These are phyloP conservation scores for Phytopythium boreale DNA, from an alignment of 352 stramenopile genomes.

Conservation along the genomic window DNA sequence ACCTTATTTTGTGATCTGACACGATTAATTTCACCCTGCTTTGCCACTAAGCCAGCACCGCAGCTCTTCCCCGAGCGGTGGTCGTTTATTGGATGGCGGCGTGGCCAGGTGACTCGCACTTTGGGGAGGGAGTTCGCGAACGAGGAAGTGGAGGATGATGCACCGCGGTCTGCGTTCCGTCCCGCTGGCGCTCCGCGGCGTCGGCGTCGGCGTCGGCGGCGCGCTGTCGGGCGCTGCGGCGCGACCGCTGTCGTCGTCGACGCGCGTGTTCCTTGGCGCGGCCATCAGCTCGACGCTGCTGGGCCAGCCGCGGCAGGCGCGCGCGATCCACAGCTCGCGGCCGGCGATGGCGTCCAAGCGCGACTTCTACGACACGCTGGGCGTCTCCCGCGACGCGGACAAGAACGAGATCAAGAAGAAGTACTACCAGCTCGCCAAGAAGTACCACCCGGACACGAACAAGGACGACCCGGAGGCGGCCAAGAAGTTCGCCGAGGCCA, in stretches of 20 bases:
- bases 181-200: background rate
- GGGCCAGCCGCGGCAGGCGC: constrained; percentile 1
- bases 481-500: constrained; percentile 93
- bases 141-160: background rate
- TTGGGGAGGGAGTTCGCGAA: background rate
- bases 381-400: constrained; percentile 80
- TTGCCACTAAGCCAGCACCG: too few species aligned
- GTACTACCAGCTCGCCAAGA: constrained; percentile 96
- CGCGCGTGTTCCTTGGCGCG: constrained; percentile 1
- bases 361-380: constrained; percentile 97
- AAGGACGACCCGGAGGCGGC: constrained; percentile 88
- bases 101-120: too few species aligned
- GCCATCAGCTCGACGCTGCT: background rate
- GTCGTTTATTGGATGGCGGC: too few species aligned
- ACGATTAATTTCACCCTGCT: too few species aligned
- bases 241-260: background rate
- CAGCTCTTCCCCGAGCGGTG: too few species aligned
- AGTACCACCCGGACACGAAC: constrained; percentile 98
- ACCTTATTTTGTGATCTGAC: too few species aligned
- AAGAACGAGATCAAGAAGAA: constrained; percentile 98
- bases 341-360: constrained; percentile 60
- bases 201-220: background rate
- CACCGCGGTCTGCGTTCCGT: background rate
- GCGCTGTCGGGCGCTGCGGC: background rate
- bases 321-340: constrained; percentile 61